These are phyloP conservation scores for Ehretia macrophylla DNA, from an alignment of 257 asterid genomes.

Conservation along the genomic window DNA sequence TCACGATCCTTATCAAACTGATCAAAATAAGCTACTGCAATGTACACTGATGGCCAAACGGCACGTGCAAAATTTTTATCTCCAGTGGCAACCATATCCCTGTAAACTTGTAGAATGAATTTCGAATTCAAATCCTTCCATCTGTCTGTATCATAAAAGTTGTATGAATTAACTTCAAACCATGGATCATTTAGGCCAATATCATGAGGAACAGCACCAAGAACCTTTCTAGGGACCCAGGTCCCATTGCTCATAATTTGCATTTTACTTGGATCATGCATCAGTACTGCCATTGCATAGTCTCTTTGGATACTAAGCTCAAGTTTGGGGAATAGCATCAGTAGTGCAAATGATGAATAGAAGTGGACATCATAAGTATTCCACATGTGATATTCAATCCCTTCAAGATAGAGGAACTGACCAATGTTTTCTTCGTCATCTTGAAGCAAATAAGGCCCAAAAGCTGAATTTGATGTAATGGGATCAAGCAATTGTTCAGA, in stretches of 20 bases:
- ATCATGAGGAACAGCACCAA: conserved; percentile 97
- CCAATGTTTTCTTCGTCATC: conserved; percentile 85
- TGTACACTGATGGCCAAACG: conserved; percentile 90
- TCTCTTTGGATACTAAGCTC: conserved; percentile 93
- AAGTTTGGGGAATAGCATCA: conserved; percentile 72
- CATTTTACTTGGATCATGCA: conserved; percentile 83
- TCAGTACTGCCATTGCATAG: conserved; percentile 88
- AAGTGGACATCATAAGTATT: conserved; percentile 94
- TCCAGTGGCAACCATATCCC: conserved; percentile 81
- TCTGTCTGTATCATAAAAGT: conserved; percentile 71
- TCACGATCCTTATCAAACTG: conserved; percentile 96
- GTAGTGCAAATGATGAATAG: conserved; percentile 70
- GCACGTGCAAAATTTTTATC: conserved; percentile 63
- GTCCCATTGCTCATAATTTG: conserved; percentile 62
- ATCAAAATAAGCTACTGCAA: conserved; percentile 92
- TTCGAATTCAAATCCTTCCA: conserved; percentile 98
- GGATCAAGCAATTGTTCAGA: conserved; percentile 59
- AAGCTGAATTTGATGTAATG: conserved; percentile 52
- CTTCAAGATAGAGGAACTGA: conserved; percentile 90
- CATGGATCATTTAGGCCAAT: conserved; percentile 94
- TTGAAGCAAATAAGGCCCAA: conserved; percentile 65
- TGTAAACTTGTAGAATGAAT: conserved; percentile 83
- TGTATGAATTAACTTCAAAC: conserved; percentile 82
- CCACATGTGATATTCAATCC: conserved; percentile 92
- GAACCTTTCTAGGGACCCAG: conserved; percentile 58